Evolutionary conservation across 768 basidiomycete species (phyloP).

Genomic region (Kwoniella sp.): DNA sequence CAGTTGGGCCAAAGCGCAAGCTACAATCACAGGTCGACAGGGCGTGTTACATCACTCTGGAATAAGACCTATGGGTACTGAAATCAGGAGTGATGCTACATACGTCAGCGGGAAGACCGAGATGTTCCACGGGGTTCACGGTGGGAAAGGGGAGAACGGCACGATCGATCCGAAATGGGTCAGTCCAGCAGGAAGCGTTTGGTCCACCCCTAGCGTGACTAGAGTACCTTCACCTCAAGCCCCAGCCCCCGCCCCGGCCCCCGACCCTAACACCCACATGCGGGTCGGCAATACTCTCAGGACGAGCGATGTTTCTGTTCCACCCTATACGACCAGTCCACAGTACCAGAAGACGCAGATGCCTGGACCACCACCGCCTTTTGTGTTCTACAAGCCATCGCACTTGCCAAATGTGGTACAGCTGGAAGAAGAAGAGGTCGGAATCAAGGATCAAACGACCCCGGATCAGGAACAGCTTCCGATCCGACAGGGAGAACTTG

Average conservation of each 20-base stretch:
- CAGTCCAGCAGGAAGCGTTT: slow-evolving; percentile 9
- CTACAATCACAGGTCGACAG: background rate
- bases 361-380: background rate
- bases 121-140: background rate
- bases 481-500: too few relatives aligned
- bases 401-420: background rate
- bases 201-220: slow-evolving; percentile 21
- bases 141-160: background rate
- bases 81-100: background rate
- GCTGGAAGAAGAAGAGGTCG: background rate
- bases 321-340: too few relatives aligned
- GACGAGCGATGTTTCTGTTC: too few relatives aligned
- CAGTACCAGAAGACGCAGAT: too few relatives aligned
- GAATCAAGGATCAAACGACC: background rate
- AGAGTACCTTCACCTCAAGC: slow-evolving; percentile 10
- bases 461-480: too few relatives aligned
- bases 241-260: background rate
- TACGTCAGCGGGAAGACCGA: too few relatives aligned
- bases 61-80: background rate
- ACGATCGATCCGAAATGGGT: slow-evolving; percentile 30
- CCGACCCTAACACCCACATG: too few relatives aligned
- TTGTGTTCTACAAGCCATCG: slow-evolving; percentile 4
- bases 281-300: too few relatives aligned
- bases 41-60: background rate
- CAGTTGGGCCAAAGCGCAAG: background rate